Evolutionary conservation across 257 asterid genomes (phyloP).

Genomic region (Nicotiana noctiflora): DNA sequence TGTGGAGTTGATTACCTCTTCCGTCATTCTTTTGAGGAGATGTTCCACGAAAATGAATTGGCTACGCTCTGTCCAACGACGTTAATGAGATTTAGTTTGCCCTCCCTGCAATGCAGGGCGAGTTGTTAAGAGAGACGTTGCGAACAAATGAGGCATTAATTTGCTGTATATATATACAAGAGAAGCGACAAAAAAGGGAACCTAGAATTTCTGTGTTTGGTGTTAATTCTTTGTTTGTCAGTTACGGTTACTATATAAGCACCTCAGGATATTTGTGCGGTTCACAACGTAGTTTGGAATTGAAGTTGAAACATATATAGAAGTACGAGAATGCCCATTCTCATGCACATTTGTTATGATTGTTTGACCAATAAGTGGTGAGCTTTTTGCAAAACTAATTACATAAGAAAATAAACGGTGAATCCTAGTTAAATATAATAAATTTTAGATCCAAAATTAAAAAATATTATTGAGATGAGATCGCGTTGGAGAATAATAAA

Average conservation of each 20-base stretch:
- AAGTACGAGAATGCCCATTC: neutral
- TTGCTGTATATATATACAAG: neutral
- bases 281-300: too few relatives aligned
- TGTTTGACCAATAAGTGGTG: too few relatives aligned
- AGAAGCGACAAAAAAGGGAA: neutral
- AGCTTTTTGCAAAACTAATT: too few relatives aligned
- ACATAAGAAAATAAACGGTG: too few relatives aligned
- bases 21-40: constrained; percentile 3
- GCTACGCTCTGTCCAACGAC: neutral
- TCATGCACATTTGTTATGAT: neutral
- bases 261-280: neutral
- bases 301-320: neutral
- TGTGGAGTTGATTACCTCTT: neutral
- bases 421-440: too few relatives aligned
- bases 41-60: neutral
- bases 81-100: neutral
- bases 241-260: neutral
- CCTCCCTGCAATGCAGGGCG: constrained; percentile 74
- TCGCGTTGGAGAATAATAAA: too few relatives aligned
- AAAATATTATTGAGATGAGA: too few relatives aligned
- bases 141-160: neutral
- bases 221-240: neutral
- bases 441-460: too few relatives aligned
- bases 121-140: neutral
- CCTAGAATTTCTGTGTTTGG: neutral